Evolutionary conservation across 2,329 filamentous ascomycete genomes (phyloP).

Genomic region (Exophiala sideris): DNA sequence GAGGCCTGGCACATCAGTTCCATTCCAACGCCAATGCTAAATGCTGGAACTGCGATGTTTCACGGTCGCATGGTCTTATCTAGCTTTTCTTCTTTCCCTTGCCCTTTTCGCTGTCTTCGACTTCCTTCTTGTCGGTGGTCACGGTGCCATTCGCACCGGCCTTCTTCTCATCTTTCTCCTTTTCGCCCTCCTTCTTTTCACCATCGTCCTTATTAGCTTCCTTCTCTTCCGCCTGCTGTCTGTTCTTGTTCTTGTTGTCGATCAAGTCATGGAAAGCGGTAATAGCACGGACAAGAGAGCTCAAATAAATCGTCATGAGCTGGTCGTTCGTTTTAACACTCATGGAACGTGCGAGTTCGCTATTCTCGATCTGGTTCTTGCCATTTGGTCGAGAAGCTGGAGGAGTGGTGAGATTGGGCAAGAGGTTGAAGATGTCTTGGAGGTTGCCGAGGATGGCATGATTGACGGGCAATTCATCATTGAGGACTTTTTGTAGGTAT

Average conservation of each 20-base stretch:
- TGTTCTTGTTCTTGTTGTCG: slow-evolving; percentile 99
- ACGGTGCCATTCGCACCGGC: slow-evolving; percentile 47
- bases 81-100: slow-evolving; percentile 55
- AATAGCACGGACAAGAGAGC: slow-evolving; percentile 93
- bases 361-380: slow-evolving; percentile 60
- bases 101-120: slow-evolving; percentile 53
- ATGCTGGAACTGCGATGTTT: slow-evolving; percentile 3
- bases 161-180: slow-evolving; percentile 53
- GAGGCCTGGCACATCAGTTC: background rate
- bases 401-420: slow-evolving; percentile 90
- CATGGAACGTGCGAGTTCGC: slow-evolving; percentile 92
- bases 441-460: slow-evolving; percentile 95
- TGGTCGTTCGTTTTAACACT: slow-evolving; percentile 99
- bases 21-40: slow-evolving; percentile 19
- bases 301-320: slow-evolving; percentile 96
- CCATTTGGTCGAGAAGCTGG: slow-evolving; percentile 57
- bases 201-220: slow-evolving; percentile 72
- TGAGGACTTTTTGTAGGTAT: slow-evolving; percentile 93
- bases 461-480: slow-evolving; percentile 89
- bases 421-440: slow-evolving; percentile 98
- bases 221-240: slow-evolving; percentile 94
- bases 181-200: slow-evolving; percentile 60
- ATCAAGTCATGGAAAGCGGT: slow-evolving; percentile 99
- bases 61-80: slow-evolving; percentile 26
- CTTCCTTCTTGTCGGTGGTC: slow-evolving; percentile 55